Base-by-base conservation (phyloP, 306 rosid genomes). In the Cotoneaster glaucophyllus region DNA sequence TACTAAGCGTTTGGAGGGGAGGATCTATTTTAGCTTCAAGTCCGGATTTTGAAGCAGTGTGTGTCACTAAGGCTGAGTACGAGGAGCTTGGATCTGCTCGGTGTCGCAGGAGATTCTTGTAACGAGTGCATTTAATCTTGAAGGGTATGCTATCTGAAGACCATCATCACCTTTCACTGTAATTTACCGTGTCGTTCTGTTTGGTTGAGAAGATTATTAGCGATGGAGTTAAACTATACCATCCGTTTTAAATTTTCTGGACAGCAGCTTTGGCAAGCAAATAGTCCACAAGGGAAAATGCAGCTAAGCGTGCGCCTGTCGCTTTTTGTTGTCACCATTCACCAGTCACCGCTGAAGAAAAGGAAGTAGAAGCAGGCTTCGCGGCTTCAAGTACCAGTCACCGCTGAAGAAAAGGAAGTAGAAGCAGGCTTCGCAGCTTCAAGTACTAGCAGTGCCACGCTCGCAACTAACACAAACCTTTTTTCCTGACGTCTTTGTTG, bases 61-160 rank as follows among this genome's bases (percentile, higher is more conserved):
- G 97, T 59, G 98, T 95, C 70, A 95, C 96, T 76, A 95, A 95
- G 87, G 84, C 96, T 4, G 98, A 95, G 74, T 95, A 95, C 53
- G 98, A 95, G 90, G 98, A 92, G 82, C 97, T 85, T 56, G 98
- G 98, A 77, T 95, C 98, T 68, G 97, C 96, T 74, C 89, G 97
- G 57, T 95, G 98, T 83, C 93, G 96, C 71, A 88, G 80, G 86
- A 85, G 98, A 85, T 92, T 92, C 82, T 87, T 89, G 73, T 90
- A 85, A 75, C 88, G 79, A 90, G 79, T 54, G 37, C 67, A 50
- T 48, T 26, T 18, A 18, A 61, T 31, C 65, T 53, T 64, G 56
- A 67, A 69, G 79, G 71, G 17, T 26, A 19, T 50, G 66, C 37
- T 29, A 26, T 68, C 69, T 6, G 17, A 57, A 68, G 66, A 19